Base-by-base conservation (phyloP, 169 alveolate species). In the Toxoplasma gondii region DNA sequence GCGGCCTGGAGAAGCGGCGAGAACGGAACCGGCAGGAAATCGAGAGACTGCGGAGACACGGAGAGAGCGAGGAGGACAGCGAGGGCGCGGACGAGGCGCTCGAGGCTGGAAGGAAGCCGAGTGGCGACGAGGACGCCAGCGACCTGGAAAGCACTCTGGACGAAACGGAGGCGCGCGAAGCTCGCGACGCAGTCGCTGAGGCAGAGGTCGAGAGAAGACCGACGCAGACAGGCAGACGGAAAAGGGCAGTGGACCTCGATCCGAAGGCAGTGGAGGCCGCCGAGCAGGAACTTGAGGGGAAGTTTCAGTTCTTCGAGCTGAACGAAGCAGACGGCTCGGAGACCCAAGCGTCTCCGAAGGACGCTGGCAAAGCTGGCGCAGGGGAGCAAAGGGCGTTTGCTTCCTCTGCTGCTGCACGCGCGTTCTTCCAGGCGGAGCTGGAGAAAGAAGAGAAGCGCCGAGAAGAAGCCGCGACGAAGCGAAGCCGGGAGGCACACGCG, bases 1-100 rank as follows among this genome's bases (percentile, higher is more conserved):
- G 69, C 17, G 94, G 81, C 41, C 12, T 92, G 0, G 94, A 91
- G 45, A 44, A 74, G 94, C 38, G 88, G 92, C 34, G 95, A 90
- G 82, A 95, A 88, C 53, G 90, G 64, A 82, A 82, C 12, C 53
- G 67, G 53, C 31, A 39, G 41, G 67, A 82, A 36, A 82, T 43
- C 34, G 58, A 41, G 38, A 82, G 64, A 1, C 2, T 38, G 53
- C 90, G 64, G 10, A 39, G 90, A 17, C 69, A 4, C n/a, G 90
- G 64, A 22, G 90, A 22, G 34, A 31, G 90, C 53, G 67, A 43
- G 24, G 90, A 5, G 69, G 90, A 36, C 38, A 4, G 36, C 4
- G 67, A 39, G 69, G 90, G 12, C 41, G 90, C 19, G 36, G 64
- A 36, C 41, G 69, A 39, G 34, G 67, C n/a, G n/a, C 43, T 5